Conservation (phyloP, 768 basidiomycete genomes). For the Psilocybe subaeruginosa region DNA sequence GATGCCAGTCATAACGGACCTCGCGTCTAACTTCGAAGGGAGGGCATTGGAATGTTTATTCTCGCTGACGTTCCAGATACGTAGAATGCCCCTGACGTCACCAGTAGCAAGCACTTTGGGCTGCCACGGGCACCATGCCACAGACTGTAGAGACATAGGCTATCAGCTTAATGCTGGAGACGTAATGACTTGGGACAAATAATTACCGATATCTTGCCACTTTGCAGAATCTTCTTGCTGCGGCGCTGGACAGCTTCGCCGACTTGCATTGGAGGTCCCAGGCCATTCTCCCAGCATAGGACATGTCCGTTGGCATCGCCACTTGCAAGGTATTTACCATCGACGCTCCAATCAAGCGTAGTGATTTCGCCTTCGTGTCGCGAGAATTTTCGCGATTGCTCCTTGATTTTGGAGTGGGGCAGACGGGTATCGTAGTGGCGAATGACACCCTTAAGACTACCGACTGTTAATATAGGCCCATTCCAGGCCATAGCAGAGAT, state of each 20-base stretch:
- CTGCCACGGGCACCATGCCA: constrained; percentile 89
- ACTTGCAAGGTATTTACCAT: constrained; percentile 71
- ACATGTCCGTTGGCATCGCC: constrained; percentile 79
- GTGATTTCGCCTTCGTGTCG: constrained; percentile 72
- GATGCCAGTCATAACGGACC: constrained; percentile 68
- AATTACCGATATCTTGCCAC: constrained; percentile 56
- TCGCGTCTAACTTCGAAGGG: constrained; percentile 49
- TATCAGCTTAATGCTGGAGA: background rate
- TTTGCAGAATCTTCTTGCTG: constrained; percentile 76
- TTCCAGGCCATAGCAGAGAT: constrained; percentile 71
- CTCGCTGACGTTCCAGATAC: constrained; percentile 48
- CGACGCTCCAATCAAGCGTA: constrained; percentile 66
- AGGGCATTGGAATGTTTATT: constrained; percentile 36
- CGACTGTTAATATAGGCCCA: constrained; percentile 65
- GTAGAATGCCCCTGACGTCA: constrained; percentile 47
- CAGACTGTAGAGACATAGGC: constrained; percentile 48
- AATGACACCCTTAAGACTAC: constrained; percentile 71
- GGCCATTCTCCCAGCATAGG: constrained; percentile 75
- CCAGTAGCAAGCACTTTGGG: constrained; percentile 76
- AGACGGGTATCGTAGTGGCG: constrained; percentile 75
- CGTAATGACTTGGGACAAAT: background rate
- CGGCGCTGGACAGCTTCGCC: constrained; percentile 57
- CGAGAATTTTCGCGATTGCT: constrained; percentile 66
- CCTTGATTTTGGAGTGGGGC: constrained; percentile 48
- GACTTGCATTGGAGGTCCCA: constrained; percentile 51